Conservation (phyloP, 306 rosid species). For the Dalbergia cochinchinensis region DNA sequence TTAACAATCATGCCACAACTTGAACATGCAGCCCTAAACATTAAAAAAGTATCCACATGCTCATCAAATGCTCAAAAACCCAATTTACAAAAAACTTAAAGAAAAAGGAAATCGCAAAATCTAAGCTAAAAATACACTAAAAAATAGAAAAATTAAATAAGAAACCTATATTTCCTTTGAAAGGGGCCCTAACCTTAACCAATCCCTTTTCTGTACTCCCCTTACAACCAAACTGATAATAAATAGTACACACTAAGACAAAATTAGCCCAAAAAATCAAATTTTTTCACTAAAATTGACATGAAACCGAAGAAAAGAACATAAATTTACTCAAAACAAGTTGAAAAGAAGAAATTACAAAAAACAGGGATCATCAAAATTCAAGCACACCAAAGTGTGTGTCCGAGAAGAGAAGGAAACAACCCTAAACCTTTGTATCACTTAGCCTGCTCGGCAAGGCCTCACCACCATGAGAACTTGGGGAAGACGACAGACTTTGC, state of each 20-base stretch:
- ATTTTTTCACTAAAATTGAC: background rate
- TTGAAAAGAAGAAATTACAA: background rate
- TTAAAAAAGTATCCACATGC: constrained; percentile 10
- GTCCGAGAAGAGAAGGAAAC: constrained; percentile 9
- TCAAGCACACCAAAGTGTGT: background rate
- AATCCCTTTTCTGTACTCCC: constrained; percentile 9
- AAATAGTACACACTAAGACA: background rate
- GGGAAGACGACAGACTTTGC: too few species aligned
- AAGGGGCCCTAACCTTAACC: background rate
- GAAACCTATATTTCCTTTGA: background rate
- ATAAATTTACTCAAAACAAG: constrained; percentile 17
- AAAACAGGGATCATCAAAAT: background rate
- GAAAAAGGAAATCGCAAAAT: background rate
- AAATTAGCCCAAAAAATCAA: background rate
- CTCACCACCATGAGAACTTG: too few species aligned
- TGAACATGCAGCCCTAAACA: constrained; percentile 35
- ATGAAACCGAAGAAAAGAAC: constrained; percentile 32
- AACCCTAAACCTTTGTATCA: constrained; percentile 76
- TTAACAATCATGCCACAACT: background rate
- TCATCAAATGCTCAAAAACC: background rate
- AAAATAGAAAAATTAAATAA: background rate
- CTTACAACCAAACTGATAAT: constrained; percentile 23
- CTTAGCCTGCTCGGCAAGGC: constrained; percentile 69
- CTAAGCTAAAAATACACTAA: background rate
- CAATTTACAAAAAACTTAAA: background rate